Percentiles rank a stretch among this genome's conserved stretches.
Conservation (phyloP, 805 yeast species). For the Candida alai region DNA sequence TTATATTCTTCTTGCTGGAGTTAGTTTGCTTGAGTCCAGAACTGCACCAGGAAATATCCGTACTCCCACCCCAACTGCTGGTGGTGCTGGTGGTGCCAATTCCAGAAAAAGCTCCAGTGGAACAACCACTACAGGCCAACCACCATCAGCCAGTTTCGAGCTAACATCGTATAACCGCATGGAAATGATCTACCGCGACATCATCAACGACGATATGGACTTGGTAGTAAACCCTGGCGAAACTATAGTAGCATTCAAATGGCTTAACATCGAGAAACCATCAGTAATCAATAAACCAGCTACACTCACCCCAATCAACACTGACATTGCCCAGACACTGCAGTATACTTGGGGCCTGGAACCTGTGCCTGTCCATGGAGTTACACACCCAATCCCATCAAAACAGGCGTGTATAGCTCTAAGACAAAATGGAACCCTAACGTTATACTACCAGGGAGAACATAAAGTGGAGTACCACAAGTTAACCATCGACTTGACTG, state of each 20-base stretch:
- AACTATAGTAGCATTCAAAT: conserved; percentile 49
- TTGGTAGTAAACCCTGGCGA: conserved; percentile 13
- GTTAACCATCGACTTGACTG: conserved; percentile 24
- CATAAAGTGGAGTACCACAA: conserved; percentile 56
- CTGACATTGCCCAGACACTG: too few species aligned
- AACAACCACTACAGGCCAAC: conserved; percentile 7
- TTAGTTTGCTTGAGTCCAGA: conserved; percentile 27
- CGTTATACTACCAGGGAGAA: conserved; percentile 61
- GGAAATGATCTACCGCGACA: conserved; percentile 48
- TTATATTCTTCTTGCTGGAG: conserved; percentile 40
- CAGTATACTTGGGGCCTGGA: too few species aligned
- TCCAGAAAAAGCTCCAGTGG: conserved; percentile 6
- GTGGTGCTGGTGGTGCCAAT: conserved; percentile 14
- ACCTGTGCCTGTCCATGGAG: conserved; percentile 35
- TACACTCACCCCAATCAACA: conserved; percentile 17
- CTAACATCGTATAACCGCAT: conserved; percentile 41
- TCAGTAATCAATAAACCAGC: conserved; percentile 62
- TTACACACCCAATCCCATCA: conserved; percentile 62
- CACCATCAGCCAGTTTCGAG: conserved; percentile 38
- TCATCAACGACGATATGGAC: conserved; percentile 12
- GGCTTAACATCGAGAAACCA: conserved; percentile 75
- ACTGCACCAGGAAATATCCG: conserved; percentile 19
- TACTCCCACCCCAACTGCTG: conserved; percentile 14
- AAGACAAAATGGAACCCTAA: conserved; percentile 57
- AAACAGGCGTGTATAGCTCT: conserved; percentile 70